Base-by-base conservation (phyloP, 2,329 filamentous ascomycete species). In the Penicillium freii region DNA sequence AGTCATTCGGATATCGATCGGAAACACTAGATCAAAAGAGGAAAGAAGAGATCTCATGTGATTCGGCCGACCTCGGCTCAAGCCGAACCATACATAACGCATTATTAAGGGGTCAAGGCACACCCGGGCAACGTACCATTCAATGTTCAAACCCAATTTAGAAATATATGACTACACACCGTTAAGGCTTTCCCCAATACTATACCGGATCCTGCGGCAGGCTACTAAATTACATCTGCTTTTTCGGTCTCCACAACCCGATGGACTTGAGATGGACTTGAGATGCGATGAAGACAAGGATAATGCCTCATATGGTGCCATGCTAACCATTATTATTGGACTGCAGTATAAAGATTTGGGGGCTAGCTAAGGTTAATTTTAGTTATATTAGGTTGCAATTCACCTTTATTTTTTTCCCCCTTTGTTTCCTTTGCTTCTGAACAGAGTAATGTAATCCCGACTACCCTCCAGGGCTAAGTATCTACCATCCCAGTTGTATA, bases 161-260 rank as follows among this genome's bases (percentile, higher is more conserved):
- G 15, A 25, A 29, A 27, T 15, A n/a, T 15, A 13, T 15, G 23
- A 31, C 25, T 29, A 29, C 33, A 19, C 27, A 39, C 15, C 25
- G 33, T 39, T 39, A n/a, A 39, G 27, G 4, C 19, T 47, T 11
- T 21, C 23, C 51, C 55, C 52, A 51, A 59, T 46, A 33, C 11
- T 1, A 33, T 33, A 33, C 31, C 11, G 31, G 31, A 33, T 33
- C 13, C 49, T 36, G 43, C 34, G 51, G 52, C 57, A 54, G 55
- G 54, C 44, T 54, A 48, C 23, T 23, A 23, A 23, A 23, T 50
- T 52, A 51, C 47, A 40, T 58, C 57, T 59, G 57, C 56, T 23
- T 51, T 48, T 50, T 51, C 42, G 31, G 47, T 58, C 53, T 60
- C 63, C 63, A 65, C 62, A 58, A 50, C 33, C 48, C 56, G 60